phyloP scores from a whole-genome alignment of 2,329 filamentous ascomycete genomes.

The Aspergillus ochraceus region DNA sequence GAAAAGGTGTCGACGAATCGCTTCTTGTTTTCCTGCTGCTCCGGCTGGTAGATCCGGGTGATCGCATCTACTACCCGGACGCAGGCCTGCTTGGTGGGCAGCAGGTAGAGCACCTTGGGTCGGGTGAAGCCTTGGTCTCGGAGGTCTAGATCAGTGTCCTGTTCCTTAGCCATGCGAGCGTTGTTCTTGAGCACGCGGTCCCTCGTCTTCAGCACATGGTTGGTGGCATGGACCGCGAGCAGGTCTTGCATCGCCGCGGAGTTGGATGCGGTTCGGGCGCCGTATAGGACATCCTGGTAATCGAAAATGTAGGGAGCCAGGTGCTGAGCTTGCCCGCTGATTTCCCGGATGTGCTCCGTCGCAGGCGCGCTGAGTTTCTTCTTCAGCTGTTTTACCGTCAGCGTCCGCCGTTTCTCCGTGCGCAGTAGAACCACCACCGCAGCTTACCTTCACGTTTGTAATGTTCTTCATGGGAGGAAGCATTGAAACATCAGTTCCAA shows the following conservation, averaged over 20 bases:
- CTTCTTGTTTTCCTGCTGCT: conserved; percentile 93
- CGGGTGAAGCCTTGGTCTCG: conserved; percentile 94
- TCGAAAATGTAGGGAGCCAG: conserved; percentile 74
- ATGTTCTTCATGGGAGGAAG: conserved; percentile 33
- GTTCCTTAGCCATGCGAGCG: conserved; percentile 68
- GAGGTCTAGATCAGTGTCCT: conserved; percentile 68
- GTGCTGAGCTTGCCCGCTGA: conserved; percentile 63
- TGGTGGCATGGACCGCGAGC: conserved; percentile 78
- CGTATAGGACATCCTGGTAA: conserved; percentile 79
- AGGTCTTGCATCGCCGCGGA: conserved; percentile 68
- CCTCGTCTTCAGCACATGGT: conserved; percentile 90
- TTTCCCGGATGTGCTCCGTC: conserved; percentile 53
- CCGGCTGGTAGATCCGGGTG: conserved; percentile 71
- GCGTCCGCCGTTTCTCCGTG: background rate
- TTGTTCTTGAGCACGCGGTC: conserved; percentile 94
- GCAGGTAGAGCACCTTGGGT: conserved; percentile 85
- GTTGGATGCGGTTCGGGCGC: conserved; percentile 68
- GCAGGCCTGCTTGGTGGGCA: conserved; percentile 86
- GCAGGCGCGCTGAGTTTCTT: conserved; percentile 63
- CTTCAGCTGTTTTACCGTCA: conserved; percentile 60
- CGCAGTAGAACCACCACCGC: background rate
- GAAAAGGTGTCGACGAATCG: conserved; percentile 84
- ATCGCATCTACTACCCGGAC: conserved; percentile 77
- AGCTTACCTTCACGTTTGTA: conserved; percentile 36
- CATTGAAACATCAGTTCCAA: conserved; percentile 24